These are phyloP conservation scores for Aspergillus jensenii DNA, from an alignment of 2,329 filamentous ascomycete genomes.

Conservation along the genomic window DNA sequence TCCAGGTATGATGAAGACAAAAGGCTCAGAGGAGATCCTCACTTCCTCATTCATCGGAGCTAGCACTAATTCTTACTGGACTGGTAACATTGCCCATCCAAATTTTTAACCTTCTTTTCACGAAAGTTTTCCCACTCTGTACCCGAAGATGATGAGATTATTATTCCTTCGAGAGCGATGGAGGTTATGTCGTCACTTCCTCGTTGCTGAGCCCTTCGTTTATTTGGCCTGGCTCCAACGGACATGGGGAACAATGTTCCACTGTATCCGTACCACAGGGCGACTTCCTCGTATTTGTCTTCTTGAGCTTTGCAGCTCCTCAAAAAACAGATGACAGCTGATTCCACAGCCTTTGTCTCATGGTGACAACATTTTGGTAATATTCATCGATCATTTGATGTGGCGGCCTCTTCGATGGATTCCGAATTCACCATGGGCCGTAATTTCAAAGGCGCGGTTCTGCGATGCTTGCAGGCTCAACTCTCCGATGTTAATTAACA, in stretches of 20 bases:
- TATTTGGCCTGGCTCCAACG: not conserved
- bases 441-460: not conserved
- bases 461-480: not conserved
- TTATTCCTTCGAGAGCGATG: not conserved
- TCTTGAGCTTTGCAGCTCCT: not conserved
- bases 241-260: not conserved
- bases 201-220: not conserved
- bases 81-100: no score
- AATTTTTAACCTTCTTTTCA: not conserved
- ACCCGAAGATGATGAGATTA: not conserved
- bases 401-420: not conserved
- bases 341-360: not conserved
- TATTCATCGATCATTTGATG: not conserved
- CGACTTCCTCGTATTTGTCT: not conserved
- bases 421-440: not conserved
- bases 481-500: not conserved
- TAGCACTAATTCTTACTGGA: no score
- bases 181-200: not conserved
- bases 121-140: no score
- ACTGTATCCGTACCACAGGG: not conserved
- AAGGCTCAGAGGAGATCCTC: not conserved
- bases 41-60: no score
- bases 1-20: not conserved
- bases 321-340: not conserved
- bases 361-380: not conserved